Percentiles rank a stretch among this genome's conserved stretches.
These are phyloP conservation scores for Metschnikowia lachancei DNA, from an alignment of 805 yeast genomes.

Conservation along the genomic window DNA sequence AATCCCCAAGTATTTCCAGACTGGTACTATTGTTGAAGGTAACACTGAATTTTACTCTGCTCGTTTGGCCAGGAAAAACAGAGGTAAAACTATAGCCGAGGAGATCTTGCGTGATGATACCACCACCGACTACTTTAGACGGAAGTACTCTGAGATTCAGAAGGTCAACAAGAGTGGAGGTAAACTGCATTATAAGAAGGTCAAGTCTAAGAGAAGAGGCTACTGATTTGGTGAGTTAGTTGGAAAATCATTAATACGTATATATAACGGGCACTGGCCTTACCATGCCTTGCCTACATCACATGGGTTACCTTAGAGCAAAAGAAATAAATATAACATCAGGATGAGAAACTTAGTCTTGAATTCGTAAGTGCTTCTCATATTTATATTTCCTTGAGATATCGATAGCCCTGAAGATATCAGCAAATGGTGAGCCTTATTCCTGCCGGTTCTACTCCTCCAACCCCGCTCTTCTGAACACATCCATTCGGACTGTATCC, in stretches of 20 bases:
- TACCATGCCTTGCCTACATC: too few species aligned
- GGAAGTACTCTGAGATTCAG: conserved; percentile 81
- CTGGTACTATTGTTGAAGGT: conserved; percentile 85
- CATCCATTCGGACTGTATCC: conserved; percentile 51
- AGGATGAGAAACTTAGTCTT: too few species aligned
- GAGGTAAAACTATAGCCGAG: conserved; percentile 77
- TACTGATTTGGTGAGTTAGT: conserved; percentile 22
- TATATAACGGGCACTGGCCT: too few species aligned
- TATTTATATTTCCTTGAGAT: too few species aligned
- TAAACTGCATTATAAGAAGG: conserved; percentile 61
- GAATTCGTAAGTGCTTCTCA: too few species aligned
- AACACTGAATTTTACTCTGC: conserved; percentile 72
- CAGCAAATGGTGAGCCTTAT: not conserved
- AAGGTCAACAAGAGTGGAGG: conserved; percentile 59
- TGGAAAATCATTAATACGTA: too few species aligned
- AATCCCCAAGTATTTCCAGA: conserved; percentile 75
- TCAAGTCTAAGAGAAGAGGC: conserved; percentile 57
- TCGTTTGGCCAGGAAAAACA: conserved; percentile 64
- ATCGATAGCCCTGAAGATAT: too few species aligned
- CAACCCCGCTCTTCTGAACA: conserved; percentile 47
- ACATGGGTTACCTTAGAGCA: too few species aligned
- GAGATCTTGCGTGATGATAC: conserved; percentile 75
- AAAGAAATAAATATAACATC: too few species aligned
- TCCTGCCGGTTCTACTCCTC: conserved; percentile 24
- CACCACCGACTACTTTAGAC: conserved; percentile 73